Percentiles rank a stretch among this genome's conserved stretches.
Evolutionary conservation across 345 rosid species (phyloP).

Genomic region (Brassica rapa): DNA sequence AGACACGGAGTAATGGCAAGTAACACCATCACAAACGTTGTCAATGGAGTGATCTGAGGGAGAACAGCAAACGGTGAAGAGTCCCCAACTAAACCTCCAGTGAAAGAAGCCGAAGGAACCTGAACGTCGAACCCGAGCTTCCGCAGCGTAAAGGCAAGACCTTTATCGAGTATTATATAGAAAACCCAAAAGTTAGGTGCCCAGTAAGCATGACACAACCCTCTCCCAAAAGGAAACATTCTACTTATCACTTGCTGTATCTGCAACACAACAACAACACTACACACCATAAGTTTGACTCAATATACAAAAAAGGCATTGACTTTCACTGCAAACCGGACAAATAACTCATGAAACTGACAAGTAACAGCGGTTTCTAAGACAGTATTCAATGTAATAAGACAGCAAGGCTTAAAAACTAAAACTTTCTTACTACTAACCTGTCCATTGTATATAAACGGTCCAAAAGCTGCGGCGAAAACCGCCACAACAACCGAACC

Average conservation of each 20-base stretch:
- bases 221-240: constrained; percentile 98
- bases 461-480: constrained; percentile 75
- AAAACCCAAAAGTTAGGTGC: constrained; percentile 97
- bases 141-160: constrained; percentile 54
- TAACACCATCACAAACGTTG: constrained; percentile 70
- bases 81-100: constrained; percentile 88
- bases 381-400: not conserved
- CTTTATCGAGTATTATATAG: constrained; percentile 81
- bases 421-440: constrained; percentile 39
- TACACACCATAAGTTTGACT: not conserved
- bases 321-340: not conserved
- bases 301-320: too few species aligned
- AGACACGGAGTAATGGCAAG: constrained; percentile 79
- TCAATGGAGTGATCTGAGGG: constrained; percentile 71
- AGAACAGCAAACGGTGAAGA: constrained; percentile 73
- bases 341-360: too few species aligned
- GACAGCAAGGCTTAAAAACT: not conserved
- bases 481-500: constrained; percentile 67
- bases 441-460: constrained; percentile 78
- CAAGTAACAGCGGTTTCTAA: not conserved
- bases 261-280: constrained; percentile 49
- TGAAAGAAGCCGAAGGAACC: constrained; percentile 73
- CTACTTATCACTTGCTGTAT: constrained; percentile 69
- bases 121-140: constrained; percentile 58
- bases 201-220: constrained; percentile 97